phyloP scores from a whole-genome alignment of 1,139 yeast species.

The Suhomyces bolitotheri region DNA sequence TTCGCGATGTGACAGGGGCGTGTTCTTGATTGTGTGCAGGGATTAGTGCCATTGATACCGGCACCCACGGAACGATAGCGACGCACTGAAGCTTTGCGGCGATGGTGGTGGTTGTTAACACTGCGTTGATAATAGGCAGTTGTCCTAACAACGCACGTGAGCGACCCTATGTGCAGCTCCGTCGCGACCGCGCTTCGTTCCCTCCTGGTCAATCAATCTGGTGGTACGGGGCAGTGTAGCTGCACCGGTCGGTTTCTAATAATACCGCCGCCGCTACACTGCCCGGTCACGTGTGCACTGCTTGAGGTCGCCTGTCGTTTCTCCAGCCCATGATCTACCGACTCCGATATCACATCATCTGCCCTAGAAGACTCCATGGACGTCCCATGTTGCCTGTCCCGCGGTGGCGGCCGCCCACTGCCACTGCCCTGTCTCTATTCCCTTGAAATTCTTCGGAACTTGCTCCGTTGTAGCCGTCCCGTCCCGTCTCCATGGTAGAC shows the following conservation, averaged over 20 bases:
- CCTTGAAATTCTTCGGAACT: too few relatives aligned
- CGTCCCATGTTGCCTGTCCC: not conserved
- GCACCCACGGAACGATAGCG: slow-evolving; percentile 6
- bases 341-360: too few relatives aligned
- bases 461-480: too few relatives aligned
- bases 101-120: not conserved
- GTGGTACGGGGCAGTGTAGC: not conserved
- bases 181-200: too few relatives aligned
- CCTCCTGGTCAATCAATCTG: too few relatives aligned
- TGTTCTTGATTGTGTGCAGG: slow-evolving; percentile 2
- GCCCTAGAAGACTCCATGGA: too few relatives aligned
- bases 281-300: not conserved
- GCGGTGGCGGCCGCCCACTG: not conserved
- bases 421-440: not conserved
- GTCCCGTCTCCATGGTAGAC: too few relatives aligned
- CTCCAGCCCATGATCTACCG: too few relatives aligned
- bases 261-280: not conserved
- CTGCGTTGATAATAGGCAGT: not conserved
- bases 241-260: not conserved
- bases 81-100: not conserved
- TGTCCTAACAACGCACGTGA: not conserved
- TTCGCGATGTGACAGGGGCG: slow-evolving; percentile 9
- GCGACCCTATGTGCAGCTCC: too few relatives aligned
- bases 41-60: slow-evolving; percentile 1
- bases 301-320: not conserved